phyloP scores from a whole-genome alignment of 441 rosid species.

The Arabidopsis lyrata region DNA sequence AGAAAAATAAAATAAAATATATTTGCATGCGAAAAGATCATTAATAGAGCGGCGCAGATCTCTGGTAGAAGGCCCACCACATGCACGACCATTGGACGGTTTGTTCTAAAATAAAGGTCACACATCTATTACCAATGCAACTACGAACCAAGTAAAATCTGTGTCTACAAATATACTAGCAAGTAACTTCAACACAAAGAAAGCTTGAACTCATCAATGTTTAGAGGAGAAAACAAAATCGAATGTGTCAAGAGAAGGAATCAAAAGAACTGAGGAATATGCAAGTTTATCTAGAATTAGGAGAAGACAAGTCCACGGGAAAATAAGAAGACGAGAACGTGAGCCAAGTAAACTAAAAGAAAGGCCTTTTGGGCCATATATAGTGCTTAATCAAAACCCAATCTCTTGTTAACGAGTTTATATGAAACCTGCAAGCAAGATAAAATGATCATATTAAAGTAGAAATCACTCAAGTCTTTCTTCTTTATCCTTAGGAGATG shows the following conservation, averaged over 20 bases:
- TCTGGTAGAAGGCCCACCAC: neutral
- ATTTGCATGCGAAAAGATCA: neutral
- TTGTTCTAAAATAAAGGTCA: neutral
- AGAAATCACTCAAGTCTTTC: no score
- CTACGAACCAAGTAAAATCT: neutral
- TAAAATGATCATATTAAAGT: no score
- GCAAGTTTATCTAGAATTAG: no score
- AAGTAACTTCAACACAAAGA: slow-evolving; percentile 18
- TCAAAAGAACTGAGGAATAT: no score
- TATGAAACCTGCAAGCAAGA: no score
- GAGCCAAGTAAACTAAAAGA: neutral
- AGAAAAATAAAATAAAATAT: neutral
- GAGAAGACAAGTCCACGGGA: neutral
- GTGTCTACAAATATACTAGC: no score
- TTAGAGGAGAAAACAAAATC: neutral
- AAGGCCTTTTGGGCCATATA: neutral
- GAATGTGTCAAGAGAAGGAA: neutral
- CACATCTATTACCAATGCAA: neutral
- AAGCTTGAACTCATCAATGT: neutral
- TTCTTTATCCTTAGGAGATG: no score
- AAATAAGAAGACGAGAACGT: neutral
- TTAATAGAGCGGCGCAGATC: neutral
- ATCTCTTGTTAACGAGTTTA: neutral
- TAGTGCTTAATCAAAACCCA: neutral
- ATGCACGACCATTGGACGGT: neutral